Percentiles rank a stretch among this genome's conserved stretches.
phyloP scores from a whole-genome alignment of 2,329 filamentous ascomycete species.

The Epichloe sibirici region DNA sequence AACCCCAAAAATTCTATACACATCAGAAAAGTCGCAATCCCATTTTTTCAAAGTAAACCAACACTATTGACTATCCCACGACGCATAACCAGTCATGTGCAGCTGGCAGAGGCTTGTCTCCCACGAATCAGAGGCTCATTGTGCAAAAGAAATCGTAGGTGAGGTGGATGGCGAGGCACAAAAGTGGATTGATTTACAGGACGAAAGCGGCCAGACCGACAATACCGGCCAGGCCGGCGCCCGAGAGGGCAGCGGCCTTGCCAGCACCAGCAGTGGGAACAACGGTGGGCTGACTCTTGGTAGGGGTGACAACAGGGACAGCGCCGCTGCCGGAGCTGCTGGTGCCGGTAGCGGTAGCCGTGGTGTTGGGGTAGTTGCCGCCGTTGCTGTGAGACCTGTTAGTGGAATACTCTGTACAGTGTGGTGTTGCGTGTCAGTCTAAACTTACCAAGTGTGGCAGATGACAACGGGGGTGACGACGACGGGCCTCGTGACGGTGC shows the following conservation, averaged over 20 bases:
- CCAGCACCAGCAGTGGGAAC: slow-evolving; percentile 42
- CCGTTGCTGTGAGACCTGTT: slow-evolving; percentile 6
- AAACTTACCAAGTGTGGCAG: slow-evolving; percentile 41
- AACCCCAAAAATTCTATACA: slow-evolving; percentile 23
- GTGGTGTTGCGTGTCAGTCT: no score
- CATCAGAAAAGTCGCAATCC: slow-evolving; percentile 14
- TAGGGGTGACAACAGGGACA: slow-evolving; percentile 8
- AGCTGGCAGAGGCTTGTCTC: slow-evolving; percentile 21
- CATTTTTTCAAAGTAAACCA: slow-evolving; percentile 16
- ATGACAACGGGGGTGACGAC: slow-evolving; percentile 37
- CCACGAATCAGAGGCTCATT: slow-evolving; percentile 24
- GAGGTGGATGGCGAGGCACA: slow-evolving; percentile 23
- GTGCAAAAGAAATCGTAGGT: slow-evolving; percentile 29
- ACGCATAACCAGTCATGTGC: slow-evolving; percentile 25
- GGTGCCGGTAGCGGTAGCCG: slow-evolving; percentile 11
- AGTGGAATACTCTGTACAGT: slow-evolving; percentile 5
- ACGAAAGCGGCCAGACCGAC: slow-evolving; percentile 46
- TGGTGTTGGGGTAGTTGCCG: slow-evolving; percentile 19
- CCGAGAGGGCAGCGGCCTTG: slow-evolving; percentile 44
- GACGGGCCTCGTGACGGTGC: slow-evolving; percentile 52
- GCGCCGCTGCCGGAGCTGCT: background rate
- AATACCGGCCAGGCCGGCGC: slow-evolving; percentile 47
- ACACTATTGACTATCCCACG: slow-evolving; percentile 14
- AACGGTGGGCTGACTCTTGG: slow-evolving; percentile 20
- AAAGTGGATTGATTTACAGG: slow-evolving; percentile 38